Evolutionary conservation across 2,329 filamentous ascomycete species (phyloP), one percentile per base, ranked within the genome.

Genomic region (Fusarium vanettenii): DNA sequence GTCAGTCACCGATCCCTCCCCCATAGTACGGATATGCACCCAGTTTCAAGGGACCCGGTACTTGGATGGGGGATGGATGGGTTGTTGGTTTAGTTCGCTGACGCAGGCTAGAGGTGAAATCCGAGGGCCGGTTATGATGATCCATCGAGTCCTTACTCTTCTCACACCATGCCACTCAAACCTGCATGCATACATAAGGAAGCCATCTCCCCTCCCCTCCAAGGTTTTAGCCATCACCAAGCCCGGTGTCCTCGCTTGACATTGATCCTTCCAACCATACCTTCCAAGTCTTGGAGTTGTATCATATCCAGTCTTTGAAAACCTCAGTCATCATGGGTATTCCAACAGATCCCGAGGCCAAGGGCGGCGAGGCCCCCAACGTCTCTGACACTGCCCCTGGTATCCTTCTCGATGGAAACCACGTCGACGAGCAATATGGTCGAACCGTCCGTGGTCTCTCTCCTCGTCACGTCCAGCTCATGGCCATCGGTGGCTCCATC

Each of bases 401-500:
- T 48, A 71, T 79, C 55, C 78, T 79, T 60, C 68, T 79, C 61
- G 77, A 79, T 50, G 63, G 64, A 68, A 77, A 73, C 73, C 45
- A 64, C 18, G 77, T 78, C 29, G 77, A 79, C 10, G 72, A 65
- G 39, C 70, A 79, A 65, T 81, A 82, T 60, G 81, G 81, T 25
- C 76, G 81, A 70, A 83, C 81, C n/a, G 68, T 79, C 18, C 80
- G 81, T 57, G 81, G 81, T 60, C 79, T 83, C 33, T 79, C 79
- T 18, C 76, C 84, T 29, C 84, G 85, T 18, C 85, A 87, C 70
- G 86, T 87, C 25, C 86, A 87, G 73, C 84, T 87, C 66, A 87
- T 87, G 85, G 85, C 85, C 43, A 86, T 87, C 18, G 86, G 85
- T 45, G 86, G 86, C 57, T 84, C 84, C 39, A 87, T 87, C 64